phyloP scores from a whole-genome alignment of 1,139 yeast genomes.

The Zygosaccharomyces sapae region DNA sequence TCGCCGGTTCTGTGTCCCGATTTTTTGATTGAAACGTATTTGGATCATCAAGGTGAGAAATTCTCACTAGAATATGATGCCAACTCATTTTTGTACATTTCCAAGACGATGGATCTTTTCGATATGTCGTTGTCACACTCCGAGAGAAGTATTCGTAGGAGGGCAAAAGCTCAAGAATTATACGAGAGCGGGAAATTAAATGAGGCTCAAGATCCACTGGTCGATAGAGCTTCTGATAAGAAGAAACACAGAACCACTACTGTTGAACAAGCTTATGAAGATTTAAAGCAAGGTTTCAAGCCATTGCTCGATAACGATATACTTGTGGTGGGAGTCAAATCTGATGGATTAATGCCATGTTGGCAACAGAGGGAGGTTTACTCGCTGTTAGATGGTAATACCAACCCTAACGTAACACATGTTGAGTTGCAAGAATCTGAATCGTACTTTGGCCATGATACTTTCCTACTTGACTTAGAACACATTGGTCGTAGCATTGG shows the following conservation, averaged over 20 bases:
- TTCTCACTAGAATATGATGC: conserved; percentile 90
- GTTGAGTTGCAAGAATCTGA: conserved; percentile 71
- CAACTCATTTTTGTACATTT: conserved; percentile 77
- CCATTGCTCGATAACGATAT: conserved; percentile 62
- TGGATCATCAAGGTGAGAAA: conserved; percentile 93
- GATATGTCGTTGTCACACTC: conserved; percentile 62
- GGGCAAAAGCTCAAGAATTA: conserved; percentile 40
- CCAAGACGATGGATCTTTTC: conserved; percentile 92
- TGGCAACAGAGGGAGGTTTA: conserved; percentile 91
- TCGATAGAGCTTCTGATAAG: conserved; percentile 49
- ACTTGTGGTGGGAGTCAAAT: conserved; percentile 83
- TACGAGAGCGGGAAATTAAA: conserved; percentile 26
- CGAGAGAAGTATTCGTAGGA: conserved; percentile 41
- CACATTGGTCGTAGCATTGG: conserved; percentile 77
- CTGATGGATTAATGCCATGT: conserved; percentile 86
- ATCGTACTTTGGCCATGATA: conserved; percentile 86
- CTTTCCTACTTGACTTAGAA: conserved; percentile 72
- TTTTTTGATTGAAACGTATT: conserved; percentile 82
- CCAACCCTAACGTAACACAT: conserved; percentile 45
- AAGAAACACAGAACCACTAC: conserved; percentile 35
- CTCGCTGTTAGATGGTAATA: conserved; percentile 47
- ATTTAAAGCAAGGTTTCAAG: conserved; percentile 61
- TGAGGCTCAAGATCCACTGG: conserved; percentile 35
- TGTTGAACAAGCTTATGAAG: conserved; percentile 53
- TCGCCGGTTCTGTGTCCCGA: conserved; percentile 92